Evolutionary conservation across 2,329 filamentous ascomycete genomes (phyloP).

Genomic region (Neodidymelliopsis sp.): DNA sequence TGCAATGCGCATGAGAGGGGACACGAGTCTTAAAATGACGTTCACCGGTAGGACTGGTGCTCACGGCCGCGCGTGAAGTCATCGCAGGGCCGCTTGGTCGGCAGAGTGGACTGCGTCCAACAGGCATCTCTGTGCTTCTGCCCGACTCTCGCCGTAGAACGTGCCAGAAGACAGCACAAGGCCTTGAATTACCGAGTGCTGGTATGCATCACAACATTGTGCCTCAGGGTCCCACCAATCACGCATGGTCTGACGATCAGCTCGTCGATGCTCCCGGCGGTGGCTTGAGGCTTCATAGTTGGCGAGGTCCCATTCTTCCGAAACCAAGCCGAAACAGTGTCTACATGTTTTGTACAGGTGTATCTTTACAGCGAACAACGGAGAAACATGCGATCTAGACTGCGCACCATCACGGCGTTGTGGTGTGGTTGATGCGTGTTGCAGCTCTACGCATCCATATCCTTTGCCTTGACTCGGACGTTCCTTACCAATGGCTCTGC

Average conservation of each 20-base stretch:
- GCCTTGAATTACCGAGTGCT: constrained; percentile 36
- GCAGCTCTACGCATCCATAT: constrained; percentile 23
- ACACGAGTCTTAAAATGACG: constrained; percentile 18
- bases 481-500: constrained; percentile 44
- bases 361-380: constrained; percentile 35
- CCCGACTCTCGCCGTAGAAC: constrained; percentile 46
- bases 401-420: constrained; percentile 1
- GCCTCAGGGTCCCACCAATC: constrained; percentile 34
- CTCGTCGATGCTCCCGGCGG: constrained; percentile 23
- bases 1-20: constrained; percentile 48
- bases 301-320: constrained; percentile 36
- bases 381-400: constrained; percentile 23
- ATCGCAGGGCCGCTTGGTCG: constrained; percentile 41
- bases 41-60: constrained; percentile 23
- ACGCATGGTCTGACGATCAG: constrained; percentile 13
- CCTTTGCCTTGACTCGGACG: constrained; percentile 44
- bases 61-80: constrained; percentile 49
- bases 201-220: constrained; percentile 10
- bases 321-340: constrained; percentile 19
- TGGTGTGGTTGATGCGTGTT: background rate
- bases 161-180: constrained; percentile 19
- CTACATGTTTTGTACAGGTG: constrained; percentile 36
- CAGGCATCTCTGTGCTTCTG: constrained; percentile 23
- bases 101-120: constrained; percentile 26
- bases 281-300: constrained; percentile 27